These are phyloP conservation scores for Rhizopogon vinicolor DNA, from an alignment of 768 basidiomycete species.

Conservation along the genomic window DNA sequence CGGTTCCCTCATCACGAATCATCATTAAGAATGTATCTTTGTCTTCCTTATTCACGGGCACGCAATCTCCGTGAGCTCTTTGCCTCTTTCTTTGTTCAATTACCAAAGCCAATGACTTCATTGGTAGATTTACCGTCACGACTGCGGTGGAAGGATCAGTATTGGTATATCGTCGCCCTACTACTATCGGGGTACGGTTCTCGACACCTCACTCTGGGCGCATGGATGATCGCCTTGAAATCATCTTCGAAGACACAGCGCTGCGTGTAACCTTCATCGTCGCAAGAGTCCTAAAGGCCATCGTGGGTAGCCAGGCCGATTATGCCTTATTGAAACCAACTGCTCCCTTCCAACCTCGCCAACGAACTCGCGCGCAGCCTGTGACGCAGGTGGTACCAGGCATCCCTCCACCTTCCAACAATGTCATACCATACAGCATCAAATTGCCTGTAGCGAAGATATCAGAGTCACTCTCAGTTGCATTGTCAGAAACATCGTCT, in stretches of 20 bases:
- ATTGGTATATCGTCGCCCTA: conserved; percentile 2
- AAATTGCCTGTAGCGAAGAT: conserved; percentile 6
- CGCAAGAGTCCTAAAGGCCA: conserved; percentile 38
- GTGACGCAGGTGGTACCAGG: conserved; percentile 21
- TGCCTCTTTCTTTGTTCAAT: not conserved
- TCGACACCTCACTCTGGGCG: conserved; percentile 31
- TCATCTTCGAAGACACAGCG: conserved; percentile 36
- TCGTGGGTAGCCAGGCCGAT: conserved; percentile 46
- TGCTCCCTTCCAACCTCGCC: conserved; percentile 36
- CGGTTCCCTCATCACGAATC: conserved; percentile 5
- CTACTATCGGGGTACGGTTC: conserved; percentile 8
- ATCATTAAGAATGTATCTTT: conserved; percentile 8
- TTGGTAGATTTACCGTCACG: not conserved
- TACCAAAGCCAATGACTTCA: not conserved
- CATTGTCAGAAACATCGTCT: conserved; percentile 3
- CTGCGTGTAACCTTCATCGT: conserved; percentile 40
- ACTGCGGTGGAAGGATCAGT: not conserved
- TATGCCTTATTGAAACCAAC: conserved; percentile 42
- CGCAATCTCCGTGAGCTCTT: conserved; percentile 3
- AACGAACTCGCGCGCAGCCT: conserved; percentile 3
- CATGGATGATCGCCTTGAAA: conserved; percentile 44
- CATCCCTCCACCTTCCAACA: conserved; percentile 11
- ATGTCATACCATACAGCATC: conserved; percentile 8
- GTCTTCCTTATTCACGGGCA: not conserved
- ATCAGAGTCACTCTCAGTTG: not conserved